phyloP scores from a whole-genome alignment of 208 protist species.

The Angomonas ambiguus region DNA sequence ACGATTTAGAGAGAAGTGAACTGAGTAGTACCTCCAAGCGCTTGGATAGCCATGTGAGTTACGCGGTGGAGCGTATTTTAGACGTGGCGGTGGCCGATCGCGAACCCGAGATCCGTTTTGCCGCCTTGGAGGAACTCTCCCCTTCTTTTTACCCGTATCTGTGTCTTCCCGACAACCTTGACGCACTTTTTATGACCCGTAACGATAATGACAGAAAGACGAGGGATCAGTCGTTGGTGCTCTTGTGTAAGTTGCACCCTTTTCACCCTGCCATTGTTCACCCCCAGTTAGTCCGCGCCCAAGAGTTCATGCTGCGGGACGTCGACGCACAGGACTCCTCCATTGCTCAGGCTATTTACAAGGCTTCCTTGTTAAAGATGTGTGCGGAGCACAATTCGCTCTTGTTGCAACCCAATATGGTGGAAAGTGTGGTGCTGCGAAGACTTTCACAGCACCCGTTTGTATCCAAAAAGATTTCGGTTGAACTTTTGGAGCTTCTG shows the following conservation, averaged over 20 bases:
- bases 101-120: slow-evolving; percentile 57
- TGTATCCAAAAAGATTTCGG: slow-evolving; percentile 66
- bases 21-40: slow-evolving; percentile 15
- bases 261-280: slow-evolving; percentile 66
- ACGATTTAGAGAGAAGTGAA: slow-evolving; percentile 3
- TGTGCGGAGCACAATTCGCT: slow-evolving; percentile 68
- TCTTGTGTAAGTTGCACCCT: slow-evolving; percentile 74
- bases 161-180: slow-evolving; percentile 67
- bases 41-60: slow-evolving; percentile 49
- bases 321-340: slow-evolving; percentile 72
- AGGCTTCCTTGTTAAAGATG: slow-evolving; percentile 51
- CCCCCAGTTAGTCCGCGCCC: slow-evolving; percentile 56
- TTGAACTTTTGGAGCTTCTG: slow-evolving; percentile 63
- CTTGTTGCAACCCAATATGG: slow-evolving; percentile 48
- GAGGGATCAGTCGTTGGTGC: slow-evolving; percentile 51
- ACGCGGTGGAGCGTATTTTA: slow-evolving; percentile 69
- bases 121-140: slow-evolving; percentile 51
- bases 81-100: slow-evolving; percentile 81
- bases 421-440: slow-evolving; percentile 62
- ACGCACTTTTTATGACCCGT: slow-evolving; percentile 78
- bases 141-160: slow-evolving; percentile 71
- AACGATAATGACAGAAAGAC: slow-evolving; percentile 64
- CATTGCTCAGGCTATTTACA: slow-evolving; percentile 66
- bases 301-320: slow-evolving; percentile 85
- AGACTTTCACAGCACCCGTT: slow-evolving; percentile 62